Evolutionary conservation across 495 filamentous ascomycete genomes (phyloP).

Genomic region (Neurospora sp.): DNA sequence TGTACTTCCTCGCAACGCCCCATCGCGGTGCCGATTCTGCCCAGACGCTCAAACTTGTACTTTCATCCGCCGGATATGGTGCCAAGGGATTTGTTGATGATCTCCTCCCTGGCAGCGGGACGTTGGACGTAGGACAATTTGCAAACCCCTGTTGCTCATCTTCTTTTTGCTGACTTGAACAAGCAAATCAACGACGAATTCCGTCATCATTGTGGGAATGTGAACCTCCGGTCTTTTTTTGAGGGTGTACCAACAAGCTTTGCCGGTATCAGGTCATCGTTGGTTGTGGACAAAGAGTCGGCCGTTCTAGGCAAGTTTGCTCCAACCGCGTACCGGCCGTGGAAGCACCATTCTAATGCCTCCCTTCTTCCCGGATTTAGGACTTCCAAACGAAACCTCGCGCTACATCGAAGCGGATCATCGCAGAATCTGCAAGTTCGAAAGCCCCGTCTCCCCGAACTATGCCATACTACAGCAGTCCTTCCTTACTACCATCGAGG

Average conservation of each 20-base stretch:
- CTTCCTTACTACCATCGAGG: conserved; percentile 12
- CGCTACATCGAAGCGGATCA: conserved; percentile 35
- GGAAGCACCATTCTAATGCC: too few species aligned
- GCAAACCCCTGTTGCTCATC: not conserved
- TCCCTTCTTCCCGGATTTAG: conserved; percentile 4
- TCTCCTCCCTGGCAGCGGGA: conserved; percentile 20
- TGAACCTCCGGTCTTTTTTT: conserved; percentile 38
- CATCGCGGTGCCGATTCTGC: conserved; percentile 17
- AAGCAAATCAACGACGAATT: conserved; percentile 40
- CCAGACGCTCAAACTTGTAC: not conserved
- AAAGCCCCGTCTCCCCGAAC: conserved; percentile 9
- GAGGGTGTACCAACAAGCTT: conserved; percentile 28
- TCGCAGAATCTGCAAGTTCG: conserved; percentile 19
- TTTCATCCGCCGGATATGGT: conserved; percentile 4
- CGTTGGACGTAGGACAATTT: conserved; percentile 3
- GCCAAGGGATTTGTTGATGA: conserved; percentile 33
- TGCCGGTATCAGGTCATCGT: conserved; percentile 14
- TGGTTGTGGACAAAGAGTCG: conserved; percentile 37
- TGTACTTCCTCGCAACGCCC: conserved; percentile 22
- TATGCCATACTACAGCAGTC: conserved; percentile 14
- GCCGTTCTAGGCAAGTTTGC: conserved; percentile 18
- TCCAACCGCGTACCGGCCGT: too few species aligned
- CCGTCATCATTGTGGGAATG: conserved; percentile 20
- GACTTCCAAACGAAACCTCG: conserved; percentile 28
- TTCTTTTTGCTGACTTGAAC: conserved; percentile 1